A percentile compares a stretch with the other conserved stretches of the same genome.
Evolutionary conservation across 768 basidiomycete species (phyloP).

Genomic region (Saitozyma sp.): DNA sequence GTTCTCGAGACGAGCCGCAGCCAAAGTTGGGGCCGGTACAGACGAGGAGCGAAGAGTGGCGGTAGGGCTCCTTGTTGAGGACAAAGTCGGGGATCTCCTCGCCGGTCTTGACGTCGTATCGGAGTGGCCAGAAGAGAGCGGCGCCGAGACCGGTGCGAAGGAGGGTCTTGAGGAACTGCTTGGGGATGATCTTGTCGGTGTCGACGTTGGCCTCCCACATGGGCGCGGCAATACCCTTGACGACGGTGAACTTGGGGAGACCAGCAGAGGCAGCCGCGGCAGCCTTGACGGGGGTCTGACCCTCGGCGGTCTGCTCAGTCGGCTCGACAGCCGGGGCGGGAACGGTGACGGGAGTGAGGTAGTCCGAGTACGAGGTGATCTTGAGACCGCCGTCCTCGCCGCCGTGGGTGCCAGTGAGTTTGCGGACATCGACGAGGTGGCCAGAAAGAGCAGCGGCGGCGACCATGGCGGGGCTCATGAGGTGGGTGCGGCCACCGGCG

Average conservation of each 20-base stretch:
- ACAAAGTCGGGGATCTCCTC: conserved; percentile 75
- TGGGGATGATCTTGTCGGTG: conserved; percentile 92
- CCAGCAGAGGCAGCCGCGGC: conserved; percentile 49
- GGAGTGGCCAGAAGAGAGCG: conserved; percentile 77
- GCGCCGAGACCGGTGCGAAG: conserved; percentile 83
- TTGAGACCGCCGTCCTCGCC: conserved; percentile 62
- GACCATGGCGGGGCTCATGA: conserved; percentile 89
- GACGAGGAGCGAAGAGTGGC: conserved; percentile 73
- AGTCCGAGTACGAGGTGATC: conserved; percentile 68
- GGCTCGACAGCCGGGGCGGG: conserved; percentile 56
- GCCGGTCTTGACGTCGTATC: conserved; percentile 75
- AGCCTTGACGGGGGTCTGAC: conserved; percentile 34
- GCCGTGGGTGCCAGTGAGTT: conserved; percentile 62
- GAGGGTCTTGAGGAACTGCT: conserved; percentile 88
- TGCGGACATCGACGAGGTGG: conserved; percentile 79
- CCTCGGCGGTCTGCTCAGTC: conserved; percentile 31
- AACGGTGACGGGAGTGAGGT: conserved; percentile 69
- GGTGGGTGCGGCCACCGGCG: conserved; percentile 82
- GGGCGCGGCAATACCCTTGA: conserved; percentile 77
- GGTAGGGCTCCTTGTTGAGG: conserved; percentile 75
- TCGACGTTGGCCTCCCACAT: conserved; percentile 80
- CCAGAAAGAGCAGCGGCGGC: conserved; percentile 86
- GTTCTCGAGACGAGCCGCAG: conserved; percentile 85
- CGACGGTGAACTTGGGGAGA: conserved; percentile 64
- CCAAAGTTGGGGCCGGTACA: conserved; percentile 88